Evolutionary conservation across 2,329 filamentous ascomycete species (phyloP), one percentile per base, ranked within the genome.

Genomic region (Phaeosphaeria sp.): DNA sequence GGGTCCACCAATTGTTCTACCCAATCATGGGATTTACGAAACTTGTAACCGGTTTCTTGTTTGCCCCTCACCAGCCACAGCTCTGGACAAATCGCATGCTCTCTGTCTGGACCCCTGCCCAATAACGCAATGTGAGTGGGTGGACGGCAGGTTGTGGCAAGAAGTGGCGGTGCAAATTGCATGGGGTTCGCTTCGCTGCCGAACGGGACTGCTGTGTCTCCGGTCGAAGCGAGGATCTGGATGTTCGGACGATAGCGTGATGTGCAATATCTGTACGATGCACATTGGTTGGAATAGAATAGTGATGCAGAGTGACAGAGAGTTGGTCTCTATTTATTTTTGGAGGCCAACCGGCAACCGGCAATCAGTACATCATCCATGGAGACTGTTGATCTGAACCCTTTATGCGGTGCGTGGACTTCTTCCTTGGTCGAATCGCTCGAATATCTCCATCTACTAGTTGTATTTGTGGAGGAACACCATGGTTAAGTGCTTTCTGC

Each of bases 1-100:
- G 69, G 71, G 65, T 67, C 66, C 55, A 30, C 51, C 30, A 49
- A 13, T 44, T 20, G 36, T 25, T 6, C 43, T 39, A 50, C 52
- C 60, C 58, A 60, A 58, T 59, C 56, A 61, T 56, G 43, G 43
- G 27, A 22, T 7, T 49, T 36, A 44, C 45, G 55, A 62, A 58
- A 25, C 51, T 55, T 48, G 33, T 36, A 61, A 53, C 55, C 46
- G 53, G 54, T 49, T 36, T 55, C 53, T 57, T 40, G 48, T 62
- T 63, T 60, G 63, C 66, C 67, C 59, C 67, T 69, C 68, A 68
- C 65, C 62, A 74, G 71, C 71, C 69, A 73, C 67, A 69, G 55
- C 42, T 59, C 53, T 49, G 55, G 43, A 46, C 62, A 57, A 65
- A 65, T 65, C 51, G 58, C 60, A 65, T 63, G 53, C 45, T 27